These are phyloP conservation scores for Hypsizygus ulmarius DNA, from an alignment of 1,284 basidiomycete genomes.

Conservation along the genomic window DNA sequence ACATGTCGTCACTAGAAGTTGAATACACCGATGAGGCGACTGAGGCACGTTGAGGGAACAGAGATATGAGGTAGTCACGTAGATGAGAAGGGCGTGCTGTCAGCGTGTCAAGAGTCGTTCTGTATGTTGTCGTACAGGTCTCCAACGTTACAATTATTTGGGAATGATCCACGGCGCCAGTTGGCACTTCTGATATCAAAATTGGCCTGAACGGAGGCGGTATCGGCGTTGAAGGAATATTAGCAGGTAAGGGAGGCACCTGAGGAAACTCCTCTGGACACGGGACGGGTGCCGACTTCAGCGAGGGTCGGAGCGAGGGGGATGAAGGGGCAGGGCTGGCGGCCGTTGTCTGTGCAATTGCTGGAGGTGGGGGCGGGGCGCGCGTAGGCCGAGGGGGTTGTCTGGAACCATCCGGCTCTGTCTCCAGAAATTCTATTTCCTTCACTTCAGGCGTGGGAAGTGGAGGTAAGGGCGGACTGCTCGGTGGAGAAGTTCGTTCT, in stretches of 20 bases:
- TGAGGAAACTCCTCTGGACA: constrained; percentile 38
- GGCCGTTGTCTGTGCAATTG: constrained; percentile 11
- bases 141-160: constrained; percentile 68
- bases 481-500: constrained; percentile 31
- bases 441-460: constrained; percentile 36
- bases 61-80: constrained; percentile 51
- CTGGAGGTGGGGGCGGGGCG: constrained; percentile 33
- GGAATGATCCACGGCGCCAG: constrained; percentile 46
- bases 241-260: constrained; percentile 37
- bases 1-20: constrained; percentile 41
- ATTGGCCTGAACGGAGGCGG: constrained; percentile 60
- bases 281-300: constrained; percentile 38
- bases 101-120: constrained; percentile 63
- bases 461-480: constrained; percentile 57
- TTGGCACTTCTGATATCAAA: constrained; percentile 59
- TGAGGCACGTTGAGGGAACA: constrained; percentile 41
- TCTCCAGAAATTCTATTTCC: constrained; percentile 27
- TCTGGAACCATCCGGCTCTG: constrained; percentile 21
- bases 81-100: constrained; percentile 66
- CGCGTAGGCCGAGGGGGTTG: constrained; percentile 37
- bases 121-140: constrained; percentile 61
- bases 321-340: constrained; percentile 4
- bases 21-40: constrained; percentile 54
- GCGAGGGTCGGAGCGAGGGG: constrained; percentile 37
- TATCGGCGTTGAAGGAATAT: constrained; percentile 32